phyloP scores from a whole-genome alignment of 768 basidiomycete genomes.

The Nevesoporus exiguus region DNA sequence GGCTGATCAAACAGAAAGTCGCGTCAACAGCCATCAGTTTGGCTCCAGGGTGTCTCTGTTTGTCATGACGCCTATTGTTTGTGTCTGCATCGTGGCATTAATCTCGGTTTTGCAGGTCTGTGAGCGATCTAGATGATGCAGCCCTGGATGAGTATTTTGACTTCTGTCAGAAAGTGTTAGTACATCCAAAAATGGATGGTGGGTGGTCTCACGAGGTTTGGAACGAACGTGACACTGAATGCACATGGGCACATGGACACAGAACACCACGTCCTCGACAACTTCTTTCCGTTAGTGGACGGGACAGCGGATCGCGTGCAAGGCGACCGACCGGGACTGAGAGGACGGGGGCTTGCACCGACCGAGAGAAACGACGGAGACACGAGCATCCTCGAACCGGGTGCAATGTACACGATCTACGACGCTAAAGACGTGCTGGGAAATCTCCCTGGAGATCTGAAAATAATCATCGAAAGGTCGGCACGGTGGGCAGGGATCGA shows the following conservation, averaged over 20 bases:
- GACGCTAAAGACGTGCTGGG: conserved; percentile 67
- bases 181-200: conserved; percentile 31
- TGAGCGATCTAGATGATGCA: conserved; percentile 47
- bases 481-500: conserved; percentile 55
- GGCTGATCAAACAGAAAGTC: conserved; percentile 34
- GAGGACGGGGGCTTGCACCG: conserved; percentile 9
- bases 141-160: conserved; percentile 61
- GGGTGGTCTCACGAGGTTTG: conserved; percentile 12
- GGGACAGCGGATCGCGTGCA: neutral
- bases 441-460: conserved; percentile 47
- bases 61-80: conserved; percentile 24
- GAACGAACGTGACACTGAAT: conserved; percentile 13
- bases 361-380: conserved; percentile 7
- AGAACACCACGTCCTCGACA: conserved; percentile 35
- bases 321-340: neutral
- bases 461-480: conserved; percentile 47
- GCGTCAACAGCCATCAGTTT: conserved; percentile 37
- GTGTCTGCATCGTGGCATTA: conserved; percentile 1
- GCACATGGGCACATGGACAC: conserved; percentile 3
- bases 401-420: conserved; percentile 62
- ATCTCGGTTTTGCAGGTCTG: conserved; percentile 39
- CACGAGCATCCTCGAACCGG: conserved; percentile 41
- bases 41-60: conserved; percentile 46
- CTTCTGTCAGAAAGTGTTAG: conserved; percentile 59
- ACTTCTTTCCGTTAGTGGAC: conserved; percentile 40